These are phyloP conservation scores for Aethionema arabicum DNA, from an alignment of 345 rosid genomes.

Conservation along the genomic window DNA sequence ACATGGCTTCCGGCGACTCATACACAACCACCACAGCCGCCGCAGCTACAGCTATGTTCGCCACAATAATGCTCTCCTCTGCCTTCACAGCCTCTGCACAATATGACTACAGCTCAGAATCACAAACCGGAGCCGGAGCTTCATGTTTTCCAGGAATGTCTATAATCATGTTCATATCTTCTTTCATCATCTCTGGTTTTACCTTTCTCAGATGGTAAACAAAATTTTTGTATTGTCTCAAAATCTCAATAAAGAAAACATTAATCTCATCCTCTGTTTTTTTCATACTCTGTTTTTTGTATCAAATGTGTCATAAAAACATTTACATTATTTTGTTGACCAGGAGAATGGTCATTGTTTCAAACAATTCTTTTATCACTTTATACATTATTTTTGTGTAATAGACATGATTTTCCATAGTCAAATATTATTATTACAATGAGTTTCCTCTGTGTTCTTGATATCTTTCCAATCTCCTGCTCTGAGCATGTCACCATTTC, in stretches of 20 bases:
- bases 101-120: slow-evolving; percentile 27
- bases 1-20: slow-evolving; percentile 32
- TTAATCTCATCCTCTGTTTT: slow-evolving; percentile 1
- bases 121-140: slow-evolving; percentile 23
- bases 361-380: slow-evolving; percentile 5
- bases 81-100: slow-evolving; percentile 31
- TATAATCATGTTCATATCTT: slow-evolving; percentile 31
- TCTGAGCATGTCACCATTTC: slow-evolving; percentile 31
- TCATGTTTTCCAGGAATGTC: slow-evolving; percentile 39
- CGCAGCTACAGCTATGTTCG: slow-evolving; percentile 3
- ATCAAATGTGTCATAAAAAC: slow-evolving; percentile 7
- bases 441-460: slow-evolving; percentile 27
- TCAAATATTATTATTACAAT: slow-evolving; percentile 29
- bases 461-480: slow-evolving; percentile 24
- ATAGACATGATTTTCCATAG: slow-evolving; percentile 14
- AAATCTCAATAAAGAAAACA: slow-evolving; percentile 27
- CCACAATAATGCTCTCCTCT: slow-evolving; percentile 31
- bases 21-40: slow-evolving; percentile 17
- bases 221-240: slow-evolving; percentile 2
- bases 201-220: slow-evolving; percentile 31
- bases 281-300: not conserved
- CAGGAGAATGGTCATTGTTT: slow-evolving; percentile 9
- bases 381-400: slow-evolving; percentile 28
- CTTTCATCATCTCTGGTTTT: slow-evolving; percentile 32
- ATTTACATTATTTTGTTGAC: slow-evolving; percentile 30